Evolutionary conservation across 106 monocot genomes (phyloP), one percentile per base, ranked within the genome.

Genomic region (Iris macrosiphon): DNA sequence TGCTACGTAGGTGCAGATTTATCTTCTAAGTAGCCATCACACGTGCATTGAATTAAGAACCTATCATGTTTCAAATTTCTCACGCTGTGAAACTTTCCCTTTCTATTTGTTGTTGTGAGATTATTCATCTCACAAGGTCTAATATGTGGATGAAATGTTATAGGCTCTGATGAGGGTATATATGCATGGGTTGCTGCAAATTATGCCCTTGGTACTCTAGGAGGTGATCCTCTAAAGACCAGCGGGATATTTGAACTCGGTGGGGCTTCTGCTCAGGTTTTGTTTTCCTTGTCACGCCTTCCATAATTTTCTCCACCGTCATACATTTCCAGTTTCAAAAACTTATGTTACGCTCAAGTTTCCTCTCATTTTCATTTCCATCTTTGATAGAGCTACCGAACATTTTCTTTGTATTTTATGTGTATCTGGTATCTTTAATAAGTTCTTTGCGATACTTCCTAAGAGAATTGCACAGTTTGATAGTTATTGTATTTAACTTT

Each of bases 121-220:
- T 50, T 15, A 29, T 28, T 1, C 4, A 19, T 14, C 26, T 59
- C 31, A 23, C 26, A 31, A 52, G 16, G 21, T 49, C 14, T 49
- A 40, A 55, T 56, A 0, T 13, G 4, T 41, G 45, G 13, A 21
- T 33, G 9, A 47, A 40, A 40, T 40, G 33, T 15, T 62, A 6
- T 55, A 94, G 94, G 94, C 14, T 25, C 76, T 68, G 82, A 88
- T 72, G 94, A 94, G 79, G 94, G 94, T 35, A 82, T 94, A n/a
- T 94, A 82, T 79, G 94, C 88, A 55, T 94, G 94, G 94, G 58
- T 94, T 61, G 70, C 89, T 42, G 94, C 94, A 57, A 94, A 94
- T 61, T 94, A 94, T 69, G 94, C 89, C 2, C 70, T 89, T 56
- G 85, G 88, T 39, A 66, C 79, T 31, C 64, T 94, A 37, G 89